phyloP scores from a whole-genome alignment of 2,329 filamentous ascomycete species.

The Arthrinium puccinioides region DNA sequence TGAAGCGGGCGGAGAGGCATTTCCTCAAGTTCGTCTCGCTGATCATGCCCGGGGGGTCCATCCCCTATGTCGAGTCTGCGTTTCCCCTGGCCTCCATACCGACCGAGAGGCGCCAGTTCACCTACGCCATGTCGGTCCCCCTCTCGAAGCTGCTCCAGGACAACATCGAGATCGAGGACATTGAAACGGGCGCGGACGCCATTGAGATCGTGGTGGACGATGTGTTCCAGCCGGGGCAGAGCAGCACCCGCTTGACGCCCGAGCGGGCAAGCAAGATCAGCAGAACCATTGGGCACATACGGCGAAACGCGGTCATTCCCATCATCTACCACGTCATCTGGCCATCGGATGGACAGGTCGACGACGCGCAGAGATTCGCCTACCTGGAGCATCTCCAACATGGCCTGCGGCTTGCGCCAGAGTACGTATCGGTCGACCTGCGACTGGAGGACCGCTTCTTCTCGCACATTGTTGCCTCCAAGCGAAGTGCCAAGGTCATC shows the following conservation, averaged over 20 bases:
- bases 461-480: constrained; percentile 38
- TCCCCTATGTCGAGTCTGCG: constrained; percentile 54
- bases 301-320: constrained; percentile 54
- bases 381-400: constrained; percentile 54
- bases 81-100: constrained; percentile 58
- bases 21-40: constrained; percentile 63
- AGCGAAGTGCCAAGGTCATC: constrained; percentile 54
- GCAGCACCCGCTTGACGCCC: constrained; percentile 9
- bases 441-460: constrained; percentile 45
- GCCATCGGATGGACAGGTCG: constrained; percentile 15
- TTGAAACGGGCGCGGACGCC: constrained; percentile 61
- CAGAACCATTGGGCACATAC: constrained; percentile 49
- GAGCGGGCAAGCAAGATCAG: constrained; percentile 45
- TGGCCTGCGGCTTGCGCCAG: constrained; percentile 53
- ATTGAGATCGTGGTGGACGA: constrained; percentile 53
- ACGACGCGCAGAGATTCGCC: constrained; percentile 16
- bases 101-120: constrained; percentile 54
- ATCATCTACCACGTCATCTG: constrained; percentile 46
- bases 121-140: constrained; percentile 58
- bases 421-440: constrained; percentile 57
- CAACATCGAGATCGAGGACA: constrained; percentile 52
- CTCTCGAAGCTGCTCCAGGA: constrained; percentile 47
- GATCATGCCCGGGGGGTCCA: constrained; percentile 44
- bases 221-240: constrained; percentile 11
- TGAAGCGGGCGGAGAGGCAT: constrained; percentile 62